These are phyloP conservation scores for Adansonia madagascariensis DNA, from an alignment of 441 rosid genomes.

Conservation along the genomic window DNA sequence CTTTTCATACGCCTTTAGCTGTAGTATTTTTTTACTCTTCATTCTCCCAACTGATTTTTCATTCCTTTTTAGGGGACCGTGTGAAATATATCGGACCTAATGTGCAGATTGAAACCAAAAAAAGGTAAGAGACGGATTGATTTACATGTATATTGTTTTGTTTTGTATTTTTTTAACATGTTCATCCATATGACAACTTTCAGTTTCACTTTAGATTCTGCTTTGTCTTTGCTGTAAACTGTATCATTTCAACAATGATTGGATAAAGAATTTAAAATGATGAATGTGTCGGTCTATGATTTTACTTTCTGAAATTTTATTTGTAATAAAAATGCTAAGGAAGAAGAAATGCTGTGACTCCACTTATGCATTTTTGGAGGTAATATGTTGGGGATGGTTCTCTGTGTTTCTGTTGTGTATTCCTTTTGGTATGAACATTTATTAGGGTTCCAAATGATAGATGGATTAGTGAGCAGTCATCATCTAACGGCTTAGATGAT, in stretches of 20 bases:
- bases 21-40: constrained; percentile 18
- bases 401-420: constrained; percentile 11
- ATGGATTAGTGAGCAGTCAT: neutral
- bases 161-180: neutral
- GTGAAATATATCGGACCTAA: constrained; percentile 81
- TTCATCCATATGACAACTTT: neutral
- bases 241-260: constrained; percentile 9
- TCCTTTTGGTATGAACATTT: constrained; percentile 3
- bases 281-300: neutral
- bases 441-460: constrained; percentile 1
- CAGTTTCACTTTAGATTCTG: constrained; percentile 5
- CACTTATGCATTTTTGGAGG: constrained; percentile 7
- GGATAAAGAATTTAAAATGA: neutral
- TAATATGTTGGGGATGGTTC: too few species aligned
- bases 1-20: neutral
- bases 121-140: constrained; percentile 54
- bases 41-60: constrained; percentile 22
- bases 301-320: neutral
- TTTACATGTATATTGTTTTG: constrained; percentile 9
- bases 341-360: neutral
- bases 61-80: constrained; percentile 67
- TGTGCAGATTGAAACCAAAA: constrained; percentile 50
- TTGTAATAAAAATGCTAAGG: constrained; percentile 10
- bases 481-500: neutral
- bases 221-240: constrained; percentile 5